Conservation (phyloP, 192 early-diverging fungal species). For the Podila epicladia region DNA sequence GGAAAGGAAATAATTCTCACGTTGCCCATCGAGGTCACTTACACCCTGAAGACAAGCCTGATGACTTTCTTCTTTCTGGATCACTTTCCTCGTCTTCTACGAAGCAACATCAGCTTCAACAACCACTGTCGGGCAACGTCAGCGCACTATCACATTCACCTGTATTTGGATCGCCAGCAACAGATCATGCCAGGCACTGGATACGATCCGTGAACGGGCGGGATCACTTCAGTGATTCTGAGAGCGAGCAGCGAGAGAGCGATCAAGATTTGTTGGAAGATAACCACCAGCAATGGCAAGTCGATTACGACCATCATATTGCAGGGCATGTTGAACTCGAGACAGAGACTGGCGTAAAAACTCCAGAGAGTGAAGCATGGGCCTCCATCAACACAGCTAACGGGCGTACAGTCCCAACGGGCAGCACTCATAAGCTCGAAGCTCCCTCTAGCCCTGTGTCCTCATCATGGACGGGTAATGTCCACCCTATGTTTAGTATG, state of each 20-base stretch:
- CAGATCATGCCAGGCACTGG: conserved; percentile 32
- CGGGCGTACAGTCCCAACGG: not conserved
- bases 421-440: not conserved
- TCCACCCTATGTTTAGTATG: conserved; percentile 33
- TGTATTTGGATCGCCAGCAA: conserved; percentile 23
- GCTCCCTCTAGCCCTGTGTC: not conserved
- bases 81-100: not conserved
- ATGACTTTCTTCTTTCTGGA: conserved; percentile 4
- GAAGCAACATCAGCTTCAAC: not conserved
- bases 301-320: conserved; percentile 32
- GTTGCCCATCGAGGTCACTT: not conserved
- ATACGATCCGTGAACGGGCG: conserved; percentile 20
- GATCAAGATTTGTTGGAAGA: conserved; percentile 25
- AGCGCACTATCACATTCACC: conserved; percentile 17
- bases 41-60: conserved; percentile 13
- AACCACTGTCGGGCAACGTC: not conserved
- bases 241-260: conserved; percentile 20
- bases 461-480: conserved; percentile 8
- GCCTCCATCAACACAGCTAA: not conserved
- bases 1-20: not conserved
- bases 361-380: not conserved
- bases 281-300: conserved; percentile 36
- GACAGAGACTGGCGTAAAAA: not conserved
- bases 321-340: conserved; percentile 27
- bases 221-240: conserved; percentile 31